Base-by-base conservation (phyloP, 2,329 filamentous ascomycete genomes). In the Pestalotiopsis fici region DNA sequence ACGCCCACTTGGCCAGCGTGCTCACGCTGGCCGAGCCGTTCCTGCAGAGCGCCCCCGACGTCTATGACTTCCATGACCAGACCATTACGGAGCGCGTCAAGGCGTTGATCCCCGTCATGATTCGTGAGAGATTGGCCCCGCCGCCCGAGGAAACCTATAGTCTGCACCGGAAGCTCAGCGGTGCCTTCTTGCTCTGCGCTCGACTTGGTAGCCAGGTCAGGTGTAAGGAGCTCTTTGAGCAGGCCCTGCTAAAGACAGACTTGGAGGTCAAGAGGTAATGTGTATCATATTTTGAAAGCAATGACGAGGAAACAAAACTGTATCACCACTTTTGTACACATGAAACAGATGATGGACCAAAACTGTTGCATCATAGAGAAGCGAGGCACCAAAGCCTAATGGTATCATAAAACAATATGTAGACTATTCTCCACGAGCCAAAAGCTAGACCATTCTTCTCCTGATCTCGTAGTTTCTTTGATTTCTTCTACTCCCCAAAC, bases 131-230 rank as follows among this genome's bases (percentile, higher is more conserved):
- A 43, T 82, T 99, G 23, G 90, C 93, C 18, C 95, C 96, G 27
- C 96, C 97, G 27, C 96, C 96, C 0, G 97, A 99, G 82, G 96
- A 99, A 85, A 99, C 96, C 64, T 99, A 99, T 77, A 95, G 92
- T 77, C 81, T 99, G 74, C 96, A 99, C 80, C 88, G 96, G 69
- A 99, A 99, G 83, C 82, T 99, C 65, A 97, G 94, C 78, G 96
- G 96, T 0, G 97, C 96, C 0, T 99, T 99, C 77, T 80, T 99
- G 75, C 84, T 99, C 21, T 99, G 96, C 79, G 95, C 96, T 0
- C 88, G 90, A 71, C 78, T 99, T 68, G 94, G 93, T 3, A 97
- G 94, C 78, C 87, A 89, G 70, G 95, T 99, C 2, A 85, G 85
- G 67, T 98, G 95, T 74, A 88, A 91, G 70, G 90, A 92, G 68